Conservation (phyloP, 306 rosid species). For the Lathyrus oleraceus region DNA sequence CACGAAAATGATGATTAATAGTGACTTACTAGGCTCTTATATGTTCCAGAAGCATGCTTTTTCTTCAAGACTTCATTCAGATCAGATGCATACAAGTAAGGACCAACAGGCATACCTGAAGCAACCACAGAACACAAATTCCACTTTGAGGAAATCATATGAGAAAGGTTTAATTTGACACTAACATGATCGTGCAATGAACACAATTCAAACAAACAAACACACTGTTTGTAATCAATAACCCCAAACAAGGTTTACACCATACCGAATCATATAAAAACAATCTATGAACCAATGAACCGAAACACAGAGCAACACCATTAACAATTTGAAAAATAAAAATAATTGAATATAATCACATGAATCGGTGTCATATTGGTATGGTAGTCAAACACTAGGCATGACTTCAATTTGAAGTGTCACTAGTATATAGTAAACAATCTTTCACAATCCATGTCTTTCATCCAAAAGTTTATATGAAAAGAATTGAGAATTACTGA, state of each 20-base stretch:
- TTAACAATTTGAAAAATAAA: background rate
- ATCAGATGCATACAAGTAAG: slow-evolving; percentile 71
- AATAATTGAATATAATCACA: background rate
- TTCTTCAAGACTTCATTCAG: slow-evolving; percentile 74
- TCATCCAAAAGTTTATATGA: background rate
- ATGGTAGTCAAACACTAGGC: background rate
- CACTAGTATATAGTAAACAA: background rate
- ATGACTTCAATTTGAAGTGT: background rate
- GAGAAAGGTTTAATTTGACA: background rate
- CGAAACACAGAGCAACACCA: background rate
- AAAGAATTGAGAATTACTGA: slow-evolving; percentile 46
- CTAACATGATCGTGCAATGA: background rate
- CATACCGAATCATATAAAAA: background rate
- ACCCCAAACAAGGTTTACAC: slow-evolving; percentile 11
- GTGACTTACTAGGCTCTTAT: slow-evolving; percentile 67
- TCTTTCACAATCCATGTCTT: slow-evolving; percentile 18
- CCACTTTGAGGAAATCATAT: slow-evolving; percentile 7
- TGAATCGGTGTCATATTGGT: background rate
- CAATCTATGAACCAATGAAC: background rate
- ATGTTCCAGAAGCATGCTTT: slow-evolving; percentile 86
- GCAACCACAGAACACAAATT: slow-evolving; percentile 3
- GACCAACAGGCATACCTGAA: slow-evolving; percentile 84
- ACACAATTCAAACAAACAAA: slow-evolving; percentile 17
- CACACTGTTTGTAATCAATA: slow-evolving; percentile 8
- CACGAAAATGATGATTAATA: slow-evolving; percentile 18